Evolutionary conservation across 116 monocot genomes (phyloP).

Genomic region (Phalaenopsis hybrid): DNA sequence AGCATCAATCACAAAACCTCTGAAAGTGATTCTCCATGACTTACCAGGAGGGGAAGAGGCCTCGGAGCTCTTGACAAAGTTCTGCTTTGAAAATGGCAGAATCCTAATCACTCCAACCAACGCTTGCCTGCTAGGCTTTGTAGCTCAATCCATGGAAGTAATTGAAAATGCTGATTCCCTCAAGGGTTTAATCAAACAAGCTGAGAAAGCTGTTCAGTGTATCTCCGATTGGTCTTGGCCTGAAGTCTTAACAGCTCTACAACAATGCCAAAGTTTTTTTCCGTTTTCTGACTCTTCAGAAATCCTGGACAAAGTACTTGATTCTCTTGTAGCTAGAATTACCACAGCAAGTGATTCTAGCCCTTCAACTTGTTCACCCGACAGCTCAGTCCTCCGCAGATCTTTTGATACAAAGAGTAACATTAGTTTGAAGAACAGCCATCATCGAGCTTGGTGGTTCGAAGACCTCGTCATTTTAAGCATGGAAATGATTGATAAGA

Average conservation of each 20-base stretch:
- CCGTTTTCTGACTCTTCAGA: slow-evolving; percentile 16
- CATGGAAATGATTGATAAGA: slow-evolving; percentile 17
- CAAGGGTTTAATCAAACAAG: slow-evolving; percentile 35
- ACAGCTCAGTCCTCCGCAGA: slow-evolving; percentile 58
- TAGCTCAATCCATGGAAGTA: slow-evolving; percentile 71
- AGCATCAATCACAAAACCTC: slow-evolving; percentile 17
- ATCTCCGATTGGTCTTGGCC: slow-evolving; percentile 62
- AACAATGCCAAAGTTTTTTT: slow-evolving; percentile 51
- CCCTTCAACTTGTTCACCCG: slow-evolving; percentile 59
- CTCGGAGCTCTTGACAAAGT: slow-evolving; percentile 66
- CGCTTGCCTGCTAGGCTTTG: slow-evolving; percentile 45
- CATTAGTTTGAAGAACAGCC: slow-evolving; percentile 36
- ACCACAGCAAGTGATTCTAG: slow-evolving; percentile 30
- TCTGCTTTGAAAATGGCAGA: slow-evolving; percentile 57
- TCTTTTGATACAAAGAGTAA: slow-evolving; percentile 70
- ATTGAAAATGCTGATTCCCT: slow-evolving; percentile 12
- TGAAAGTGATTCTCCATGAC: slow-evolving; percentile 46
- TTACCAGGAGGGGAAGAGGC: slow-evolving; percentile 64
- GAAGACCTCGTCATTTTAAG: slow-evolving; percentile 52
- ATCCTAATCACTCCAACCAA: slow-evolving; percentile 43
- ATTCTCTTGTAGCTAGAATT: slow-evolving; percentile 51
- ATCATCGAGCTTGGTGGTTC: slow-evolving; percentile 65
- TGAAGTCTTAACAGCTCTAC: slow-evolving; percentile 42
- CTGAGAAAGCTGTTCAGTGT: slow-evolving; percentile 32
- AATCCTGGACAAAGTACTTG: slow-evolving; percentile 40